A percentile compares a stretch with the other conserved stretches of the same genome.
These are phyloP conservation scores for Agarophyton chilense DNA, from an alignment of 23 red algal species.

Conservation along the genomic window DNA sequence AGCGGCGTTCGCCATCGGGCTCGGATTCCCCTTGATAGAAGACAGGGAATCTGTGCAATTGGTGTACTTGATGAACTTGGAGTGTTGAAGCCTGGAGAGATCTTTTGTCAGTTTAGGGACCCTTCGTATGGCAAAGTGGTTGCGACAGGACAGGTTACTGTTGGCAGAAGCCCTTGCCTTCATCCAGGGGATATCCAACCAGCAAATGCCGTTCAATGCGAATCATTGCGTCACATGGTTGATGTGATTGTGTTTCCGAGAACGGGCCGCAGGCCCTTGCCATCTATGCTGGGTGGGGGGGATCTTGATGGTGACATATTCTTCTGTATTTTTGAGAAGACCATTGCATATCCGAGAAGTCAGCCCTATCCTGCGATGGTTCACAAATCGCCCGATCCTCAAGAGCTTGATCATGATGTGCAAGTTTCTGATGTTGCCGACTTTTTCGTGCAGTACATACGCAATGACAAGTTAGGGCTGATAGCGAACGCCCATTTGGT, in stretches of 20 bases:
- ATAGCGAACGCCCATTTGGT: constrained; percentile 33
- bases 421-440: constrained; percentile 7
- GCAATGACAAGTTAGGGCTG: constrained; percentile 17
- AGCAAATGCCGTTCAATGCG: constrained; percentile 6
- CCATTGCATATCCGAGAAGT: not conserved
- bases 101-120: constrained; percentile 26
- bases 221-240: constrained; percentile 17
- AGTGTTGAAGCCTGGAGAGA: constrained; percentile 17
- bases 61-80: constrained; percentile 43
- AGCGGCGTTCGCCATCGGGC: not conserved
- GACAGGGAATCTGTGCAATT: constrained; percentile 10
- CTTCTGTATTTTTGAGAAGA: constrained; percentile 38
- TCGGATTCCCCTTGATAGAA: constrained; percentile 17
- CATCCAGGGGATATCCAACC: constrained; percentile 45
- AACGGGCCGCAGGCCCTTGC: constrained; percentile 12
- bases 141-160: not conserved
- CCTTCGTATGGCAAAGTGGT: not conserved
- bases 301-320: constrained; percentile 25
- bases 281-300: constrained; percentile 50
- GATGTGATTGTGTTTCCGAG: constrained; percentile 50
- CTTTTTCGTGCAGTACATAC: constrained; percentile 46
- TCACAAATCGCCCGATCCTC: not conserved
- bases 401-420: not conserved
- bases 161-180: constrained; percentile 43
- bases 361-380: not conserved